A percentile compares a stretch with the other conserved stretches of the same genome.
phyloP scores from a whole-genome alignment of 768 basidiomycete species.

The Amanita pallidorosea region DNA sequence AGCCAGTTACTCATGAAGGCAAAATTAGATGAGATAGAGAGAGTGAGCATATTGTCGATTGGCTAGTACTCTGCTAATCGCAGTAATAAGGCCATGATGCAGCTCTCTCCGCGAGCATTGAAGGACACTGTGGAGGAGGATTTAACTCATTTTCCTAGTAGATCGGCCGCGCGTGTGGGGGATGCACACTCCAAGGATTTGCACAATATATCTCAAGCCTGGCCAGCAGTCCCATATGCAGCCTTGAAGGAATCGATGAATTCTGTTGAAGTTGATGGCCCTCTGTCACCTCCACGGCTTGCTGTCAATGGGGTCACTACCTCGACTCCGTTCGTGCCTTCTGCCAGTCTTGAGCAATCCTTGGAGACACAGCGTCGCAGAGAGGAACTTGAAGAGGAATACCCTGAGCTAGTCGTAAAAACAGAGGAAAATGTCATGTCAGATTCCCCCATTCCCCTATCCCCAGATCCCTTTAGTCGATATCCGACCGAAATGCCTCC shows the following conservation, averaged over 20 bases:
- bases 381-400: slow-evolving; percentile 41
- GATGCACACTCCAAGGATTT: background rate
- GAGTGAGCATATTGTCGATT: slow-evolving; percentile 22
- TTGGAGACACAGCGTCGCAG: slow-evolving; percentile 37
- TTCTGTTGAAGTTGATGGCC: slow-evolving; percentile 16
- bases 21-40: slow-evolving; percentile 72
- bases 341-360: slow-evolving; percentile 17
- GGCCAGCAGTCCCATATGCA: slow-evolving; percentile 33
- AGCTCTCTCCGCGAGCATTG: slow-evolving; percentile 51
- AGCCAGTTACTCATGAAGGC: slow-evolving; percentile 70
- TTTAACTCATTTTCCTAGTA: slow-evolving; percentile 9
- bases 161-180: background rate
- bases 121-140: slow-evolving; percentile 30
- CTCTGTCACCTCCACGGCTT: slow-evolving; percentile 48
- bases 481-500: slow-evolving; percentile 35
- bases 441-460: slow-evolving; percentile 69
- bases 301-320: slow-evolving; percentile 63
- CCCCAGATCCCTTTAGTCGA: slow-evolving; percentile 75
- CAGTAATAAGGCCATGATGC: slow-evolving; percentile 42
- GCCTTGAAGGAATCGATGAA: slow-evolving; percentile 18
- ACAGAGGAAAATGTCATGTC: slow-evolving; percentile 13
- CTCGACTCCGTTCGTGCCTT: slow-evolving; percentile 36
- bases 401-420: slow-evolving; percentile 19
- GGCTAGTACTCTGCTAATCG: background rate
- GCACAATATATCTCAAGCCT: slow-evolving; percentile 10